Base-by-base conservation (phyloP, 805 yeast genomes). In the Candida hungchunana region DNA sequence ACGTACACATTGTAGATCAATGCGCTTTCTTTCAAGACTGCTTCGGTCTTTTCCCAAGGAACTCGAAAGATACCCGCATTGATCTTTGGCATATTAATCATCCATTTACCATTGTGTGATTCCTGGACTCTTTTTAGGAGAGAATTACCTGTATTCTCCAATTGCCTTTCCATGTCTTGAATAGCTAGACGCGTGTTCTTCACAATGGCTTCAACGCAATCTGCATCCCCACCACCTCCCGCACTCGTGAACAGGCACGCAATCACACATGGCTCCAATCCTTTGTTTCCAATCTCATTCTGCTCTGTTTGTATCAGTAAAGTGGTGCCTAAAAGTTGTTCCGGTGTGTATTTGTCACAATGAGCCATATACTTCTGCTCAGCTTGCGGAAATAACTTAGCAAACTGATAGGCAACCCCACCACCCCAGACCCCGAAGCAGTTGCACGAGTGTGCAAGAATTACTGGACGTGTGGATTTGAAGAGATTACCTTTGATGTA, bases 391-490 rank as follows among this genome's bases (percentile, higher is more conserved):
- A 69, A 85, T 30, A 62, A 56, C 13, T 47, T 36, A 17, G 67
- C 71, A 50, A 86, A 75, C 18, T 60, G 71, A 4, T 64, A 65
- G 0, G 95, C 95, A 3, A 86, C 73, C 0, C 95, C 96, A 4
- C 85, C 90, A 4, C 93, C 93, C 95, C 95, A 86, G 2, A 66
- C 51, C 0, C 95, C 95, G 18, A 67, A 64, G 25, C 87, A 77
- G 53, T 86, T 86, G 51, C 95, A 86, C 0, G 95, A 77, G 54
- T 86, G 95, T 1, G 82, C 82, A 5, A 85, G 55, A 3, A 82
- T 62, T 0, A 77, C 53, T 1, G 71, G 66, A 5, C 47, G 40
- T 0, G 56, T 45, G 0, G 54, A 29, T 8, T 55, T 45, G 44
- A 82, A 78, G 7, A 82, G 53, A 47, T 82, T 83, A 0, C 86